Percentiles rank a stretch among this genome's conserved stretches.
Conservation (phyloP, 257 asterid genomes). For the Striga asiatica region DNA sequence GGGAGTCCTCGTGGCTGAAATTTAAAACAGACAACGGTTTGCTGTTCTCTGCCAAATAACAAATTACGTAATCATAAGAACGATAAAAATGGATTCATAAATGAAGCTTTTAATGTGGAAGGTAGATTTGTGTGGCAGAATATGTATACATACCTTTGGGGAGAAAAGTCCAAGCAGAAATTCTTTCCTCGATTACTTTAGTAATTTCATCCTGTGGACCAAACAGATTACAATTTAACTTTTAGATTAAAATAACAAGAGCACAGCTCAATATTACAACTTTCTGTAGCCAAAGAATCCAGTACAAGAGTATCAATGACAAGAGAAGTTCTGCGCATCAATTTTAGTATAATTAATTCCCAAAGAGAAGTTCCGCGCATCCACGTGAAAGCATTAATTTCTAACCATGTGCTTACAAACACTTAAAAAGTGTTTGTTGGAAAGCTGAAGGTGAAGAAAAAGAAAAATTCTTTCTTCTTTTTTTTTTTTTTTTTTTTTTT, state of each 20-base stretch:
- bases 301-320: neutral
- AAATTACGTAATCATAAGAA: neutral
- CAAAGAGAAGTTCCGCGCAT: too few relatives aligned
- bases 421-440: too few relatives aligned
- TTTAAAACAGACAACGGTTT: slow-evolving; percentile 38
- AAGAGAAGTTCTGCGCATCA: neutral
- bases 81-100: neutral
- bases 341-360: too few relatives aligned
- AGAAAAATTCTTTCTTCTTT: too few relatives aligned
- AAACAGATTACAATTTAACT: slow-evolving; percentile 9
- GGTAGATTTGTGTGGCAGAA: slow-evolving; percentile 2
- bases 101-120: neutral
- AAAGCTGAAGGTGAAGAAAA: too few relatives aligned
- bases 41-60: slow-evolving; percentile 41
- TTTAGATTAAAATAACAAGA: neutral
- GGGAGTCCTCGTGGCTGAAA: slow-evolving; percentile 36
- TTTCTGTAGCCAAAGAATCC: neutral
- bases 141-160: slow-evolving; percentile 44
- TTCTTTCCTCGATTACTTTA: slow-evolving; percentile 56
- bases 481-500: too few relatives aligned
- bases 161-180: slow-evolving; percentile 86
- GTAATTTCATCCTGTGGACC: slow-evolving; percentile 47
- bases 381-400: too few relatives aligned
- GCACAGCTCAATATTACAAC: neutral
- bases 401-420: too few relatives aligned